Conservation (phyloP, 176 grass and related monocot species). For the Hordeum marinum region DNA sequence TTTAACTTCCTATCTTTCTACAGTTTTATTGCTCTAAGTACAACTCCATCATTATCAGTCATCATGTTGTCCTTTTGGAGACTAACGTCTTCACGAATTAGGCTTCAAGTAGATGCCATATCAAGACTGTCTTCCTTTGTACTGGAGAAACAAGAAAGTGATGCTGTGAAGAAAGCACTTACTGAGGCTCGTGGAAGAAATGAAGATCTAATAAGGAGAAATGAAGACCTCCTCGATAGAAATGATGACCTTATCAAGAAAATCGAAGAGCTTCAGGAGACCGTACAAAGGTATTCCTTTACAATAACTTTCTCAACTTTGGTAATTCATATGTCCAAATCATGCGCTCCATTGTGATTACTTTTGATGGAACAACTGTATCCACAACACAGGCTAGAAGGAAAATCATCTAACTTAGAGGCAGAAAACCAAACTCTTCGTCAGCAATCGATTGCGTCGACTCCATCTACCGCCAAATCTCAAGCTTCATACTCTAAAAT, state of each 20-base stretch:
- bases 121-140: constrained; percentile 47
- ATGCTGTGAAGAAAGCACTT: constrained; percentile 37
- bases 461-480: constrained; percentile 57
- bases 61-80: constrained; percentile 14
- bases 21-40: constrained; percentile 4
- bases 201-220: constrained; percentile 47
- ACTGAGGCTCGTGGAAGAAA: constrained; percentile 50
- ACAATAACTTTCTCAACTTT: not conserved
- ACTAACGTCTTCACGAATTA: constrained; percentile 18
- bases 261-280: constrained; percentile 54
- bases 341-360: not conserved
- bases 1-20: constrained; percentile 27
- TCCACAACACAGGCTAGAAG: constrained; percentile 50
- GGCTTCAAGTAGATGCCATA: constrained; percentile 61
- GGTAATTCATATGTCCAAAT: not conserved
- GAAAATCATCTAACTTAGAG: constrained; percentile 51
- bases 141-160: constrained; percentile 50
- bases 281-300: constrained; percentile 43
- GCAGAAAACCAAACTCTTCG: constrained; percentile 64
- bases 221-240: constrained; percentile 48
- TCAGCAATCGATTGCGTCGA: constrained; percentile 52
- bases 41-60: not conserved
- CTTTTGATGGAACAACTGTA: not conserved
- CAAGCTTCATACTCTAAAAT: constrained; percentile 55
- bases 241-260: constrained; percentile 54